phyloP scores from a whole-genome alignment of 2,329 filamentous ascomycete genomes.

The Neofusicoccum sp. region DNA sequence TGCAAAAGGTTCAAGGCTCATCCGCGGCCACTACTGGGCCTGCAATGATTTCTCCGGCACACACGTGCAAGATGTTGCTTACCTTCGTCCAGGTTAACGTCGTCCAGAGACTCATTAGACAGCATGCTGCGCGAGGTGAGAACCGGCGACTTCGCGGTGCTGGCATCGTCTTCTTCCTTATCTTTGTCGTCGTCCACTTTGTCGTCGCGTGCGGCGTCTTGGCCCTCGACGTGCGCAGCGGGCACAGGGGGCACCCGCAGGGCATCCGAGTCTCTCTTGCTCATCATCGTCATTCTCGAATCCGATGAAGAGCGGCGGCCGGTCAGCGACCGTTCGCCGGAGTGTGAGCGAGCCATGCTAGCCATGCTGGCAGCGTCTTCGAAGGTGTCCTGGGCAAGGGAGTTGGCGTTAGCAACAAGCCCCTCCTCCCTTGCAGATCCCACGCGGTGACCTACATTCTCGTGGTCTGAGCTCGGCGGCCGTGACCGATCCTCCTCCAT shows the following conservation, averaged over 20 bases:
- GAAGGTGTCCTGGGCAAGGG: constrained; percentile 66
- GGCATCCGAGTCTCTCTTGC: constrained; percentile 33
- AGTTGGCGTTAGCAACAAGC: constrained; percentile 21
- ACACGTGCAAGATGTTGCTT: constrained; percentile 37
- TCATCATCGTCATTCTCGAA: constrained; percentile 5
- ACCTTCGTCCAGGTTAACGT: constrained; percentile 66
- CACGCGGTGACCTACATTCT: constrained; percentile 18
- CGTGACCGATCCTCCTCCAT: constrained; percentile 18
- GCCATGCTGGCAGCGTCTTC: constrained; percentile 76
- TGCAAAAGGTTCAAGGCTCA: neutral
- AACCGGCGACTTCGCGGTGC: constrained; percentile 13
- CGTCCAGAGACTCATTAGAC: constrained; percentile 55
- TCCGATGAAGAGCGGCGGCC: constrained; percentile 27
- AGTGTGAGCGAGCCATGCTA: constrained; percentile 55
- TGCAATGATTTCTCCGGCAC: neutral
- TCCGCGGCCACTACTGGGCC: neutral
- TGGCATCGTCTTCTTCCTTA: constrained; percentile 26
- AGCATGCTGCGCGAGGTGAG: constrained; percentile 11
- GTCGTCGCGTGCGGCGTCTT: constrained; percentile 27
- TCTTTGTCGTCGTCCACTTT: constrained; percentile 32
- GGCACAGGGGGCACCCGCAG: constrained; percentile 27
- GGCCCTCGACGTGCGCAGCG: constrained; percentile 11
- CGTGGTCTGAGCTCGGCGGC: constrained; percentile 21
- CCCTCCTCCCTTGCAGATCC: constrained; percentile 19
- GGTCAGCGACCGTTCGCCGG: constrained; percentile 60